Evolutionary conservation across 495 filamentous ascomycete species (phyloP), one percentile per base, ranked within the genome.

Genomic region (Oidiodendron maius): DNA sequence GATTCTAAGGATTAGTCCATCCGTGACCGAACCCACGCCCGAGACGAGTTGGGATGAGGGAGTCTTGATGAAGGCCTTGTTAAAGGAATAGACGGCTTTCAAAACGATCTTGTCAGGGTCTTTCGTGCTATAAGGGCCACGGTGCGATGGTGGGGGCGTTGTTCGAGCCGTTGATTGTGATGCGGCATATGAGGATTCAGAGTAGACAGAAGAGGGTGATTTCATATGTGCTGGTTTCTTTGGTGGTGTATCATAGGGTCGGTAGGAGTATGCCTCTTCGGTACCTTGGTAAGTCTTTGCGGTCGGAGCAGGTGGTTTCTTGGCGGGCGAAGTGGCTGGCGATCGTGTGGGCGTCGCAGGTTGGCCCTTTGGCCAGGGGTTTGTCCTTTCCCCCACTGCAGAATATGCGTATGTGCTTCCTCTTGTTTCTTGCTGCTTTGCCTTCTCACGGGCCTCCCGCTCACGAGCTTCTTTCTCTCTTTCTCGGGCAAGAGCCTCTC

Each of bases 71-170:
- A 87, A 91, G 37, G 83, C 74, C 60, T 91, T 89, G 61, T 86
- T 88, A 72, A 93, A 97, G 15, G 77, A 72, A 59, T 91, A 97
- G 4, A 98, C 93, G 12, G 87, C 91, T 58, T 82, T 84, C 61
- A 98, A 86, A 37, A 94, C 81, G 54, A 97, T 93, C 74, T 97
- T 98, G 61, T 93, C 80, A 3, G 91, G 89, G 64, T 97, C 91
- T 56, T 84, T 84, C 34, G 87, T 95, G 15, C 74, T 75, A 63
- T 97, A 98, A 15, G 80, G 65, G 1, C 80, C 79, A 22, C 87
- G 82, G 48, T 80, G 74, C 9, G 83, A 87, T 0, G 87, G 87
- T 2, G 90, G 89, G 24, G 90, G 89, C 2, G 84, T 89, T 3
- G 90, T 94, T 24, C 84, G 81, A n/a, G 86, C 76, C 0, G 90